Evolutionary conservation across 768 basidiomycete genomes (phyloP).

Genomic region (Peribolospora kevripleyi): DNA sequence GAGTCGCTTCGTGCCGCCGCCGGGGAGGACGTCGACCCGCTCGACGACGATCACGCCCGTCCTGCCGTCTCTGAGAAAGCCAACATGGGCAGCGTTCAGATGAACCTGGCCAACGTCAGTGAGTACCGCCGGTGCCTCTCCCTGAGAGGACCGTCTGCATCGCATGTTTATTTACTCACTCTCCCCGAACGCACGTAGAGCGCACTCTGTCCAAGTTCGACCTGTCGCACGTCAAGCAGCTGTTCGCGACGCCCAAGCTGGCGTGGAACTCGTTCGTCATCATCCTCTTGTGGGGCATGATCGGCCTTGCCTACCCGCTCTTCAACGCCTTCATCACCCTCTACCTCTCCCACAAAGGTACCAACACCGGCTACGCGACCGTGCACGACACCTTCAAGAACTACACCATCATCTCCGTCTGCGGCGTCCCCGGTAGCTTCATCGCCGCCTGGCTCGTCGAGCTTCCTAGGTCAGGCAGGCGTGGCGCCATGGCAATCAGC

Average conservation of each 20-base stretch:
- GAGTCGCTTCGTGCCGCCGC: slow-evolving; percentile 20
- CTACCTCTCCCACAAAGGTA: slow-evolving; percentile 18
- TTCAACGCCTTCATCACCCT: slow-evolving; percentile 31
- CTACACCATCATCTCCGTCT: no score
- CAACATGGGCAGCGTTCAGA: slow-evolving; percentile 2
- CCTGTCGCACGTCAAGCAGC: slow-evolving; percentile 24
- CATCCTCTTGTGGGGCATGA: slow-evolving; percentile 32
- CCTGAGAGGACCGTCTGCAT: background rate
- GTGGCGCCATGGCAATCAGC: no score
- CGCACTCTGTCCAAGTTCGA: background rate
- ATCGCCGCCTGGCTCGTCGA: no score
- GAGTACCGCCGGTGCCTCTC: background rate
- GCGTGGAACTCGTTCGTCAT: slow-evolving; percentile 28
- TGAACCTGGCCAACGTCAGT: background rate
- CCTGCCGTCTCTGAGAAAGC: slow-evolving; percentile 7
- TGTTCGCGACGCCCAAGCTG: slow-evolving; percentile 27
- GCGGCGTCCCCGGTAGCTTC: no score
- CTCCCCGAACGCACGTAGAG: background rate
- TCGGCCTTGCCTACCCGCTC: slow-evolving; percentile 33
- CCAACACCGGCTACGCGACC: no score
- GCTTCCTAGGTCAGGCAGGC: no score
- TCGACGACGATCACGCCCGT: background rate
- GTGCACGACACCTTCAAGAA: no score
- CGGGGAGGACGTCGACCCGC: slow-evolving; percentile 4
- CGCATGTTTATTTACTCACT: background rate